Evolutionary conservation across 768 basidiomycete genomes (phyloP).

Genomic region (Dentipellis fragilis): DNA sequence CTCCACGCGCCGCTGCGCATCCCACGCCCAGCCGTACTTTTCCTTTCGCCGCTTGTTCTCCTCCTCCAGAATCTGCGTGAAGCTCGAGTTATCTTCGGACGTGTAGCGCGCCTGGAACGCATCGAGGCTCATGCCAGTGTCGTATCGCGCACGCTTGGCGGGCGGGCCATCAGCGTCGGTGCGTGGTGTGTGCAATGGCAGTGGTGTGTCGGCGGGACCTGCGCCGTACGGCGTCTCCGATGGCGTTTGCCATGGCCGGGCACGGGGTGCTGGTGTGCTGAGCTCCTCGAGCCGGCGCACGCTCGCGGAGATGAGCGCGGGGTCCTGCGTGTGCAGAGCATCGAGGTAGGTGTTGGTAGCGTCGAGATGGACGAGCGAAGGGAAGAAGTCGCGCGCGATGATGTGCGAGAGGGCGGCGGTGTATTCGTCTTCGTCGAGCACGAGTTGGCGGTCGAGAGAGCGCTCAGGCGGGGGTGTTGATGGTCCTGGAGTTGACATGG

Average conservation of each 20-base stretch:
- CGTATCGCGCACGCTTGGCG: slow-evolving; percentile 48
- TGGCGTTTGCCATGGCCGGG: slow-evolving; percentile 32
- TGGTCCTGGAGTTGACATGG: slow-evolving; percentile 24
- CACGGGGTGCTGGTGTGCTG: slow-evolving; percentile 37
- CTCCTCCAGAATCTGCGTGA: slow-evolving; percentile 82
- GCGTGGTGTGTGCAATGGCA: slow-evolving; percentile 18
- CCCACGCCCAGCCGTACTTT: slow-evolving; percentile 89
- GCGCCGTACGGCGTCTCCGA: slow-evolving; percentile 56
- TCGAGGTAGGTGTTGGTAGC: slow-evolving; percentile 82
- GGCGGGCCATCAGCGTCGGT: slow-evolving; percentile 22
- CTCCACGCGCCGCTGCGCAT: slow-evolving; percentile 78
- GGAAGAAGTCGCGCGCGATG: slow-evolving; percentile 97
- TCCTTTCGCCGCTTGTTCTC: slow-evolving; percentile 81
- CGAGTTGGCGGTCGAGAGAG: slow-evolving; percentile 61
- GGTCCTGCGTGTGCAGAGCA: slow-evolving; percentile 68
- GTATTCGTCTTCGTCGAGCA: slow-evolving; percentile 92
- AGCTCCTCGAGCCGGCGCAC: slow-evolving; percentile 65
- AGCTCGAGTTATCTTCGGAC: slow-evolving; percentile 96
- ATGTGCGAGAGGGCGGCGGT: slow-evolving; percentile 83
- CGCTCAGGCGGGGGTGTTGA: slow-evolving; percentile 24
- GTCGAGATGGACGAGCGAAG: slow-evolving; percentile 81
- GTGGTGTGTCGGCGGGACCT: slow-evolving; percentile 58
- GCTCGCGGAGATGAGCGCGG: slow-evolving; percentile 63
- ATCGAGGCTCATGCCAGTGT: slow-evolving; percentile 63
- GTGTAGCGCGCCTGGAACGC: slow-evolving; percentile 87